Evolutionary conservation across 2,329 filamentous ascomycete species (phyloP).

Genomic region (Colletotrichum spinosum): DNA sequence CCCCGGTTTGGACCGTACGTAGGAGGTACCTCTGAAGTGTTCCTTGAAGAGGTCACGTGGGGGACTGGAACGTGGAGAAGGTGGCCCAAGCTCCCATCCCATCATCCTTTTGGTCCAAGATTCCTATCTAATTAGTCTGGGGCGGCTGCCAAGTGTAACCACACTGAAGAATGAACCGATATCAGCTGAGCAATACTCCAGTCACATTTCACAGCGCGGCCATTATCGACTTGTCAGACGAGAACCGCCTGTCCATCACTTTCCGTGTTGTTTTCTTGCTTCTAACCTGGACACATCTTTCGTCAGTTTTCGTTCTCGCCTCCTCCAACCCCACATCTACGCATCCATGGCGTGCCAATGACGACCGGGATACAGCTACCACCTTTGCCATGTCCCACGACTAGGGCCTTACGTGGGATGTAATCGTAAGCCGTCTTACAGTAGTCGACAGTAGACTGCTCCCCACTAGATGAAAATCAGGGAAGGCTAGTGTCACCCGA

Average conservation of each 20-base stretch:
- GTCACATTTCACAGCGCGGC: too few relatives aligned
- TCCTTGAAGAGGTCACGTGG: constrained; percentile 20
- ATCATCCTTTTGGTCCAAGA: background rate
- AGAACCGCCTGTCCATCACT: too few relatives aligned
- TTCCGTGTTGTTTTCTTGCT: constrained; percentile 1
- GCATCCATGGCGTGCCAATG: constrained; percentile 12
- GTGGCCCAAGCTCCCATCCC: constrained; percentile 23
- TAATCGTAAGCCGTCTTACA: background rate
- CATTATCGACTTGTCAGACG: constrained; percentile 4
- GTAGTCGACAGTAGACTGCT: constrained; percentile 12
- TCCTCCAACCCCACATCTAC: background rate
- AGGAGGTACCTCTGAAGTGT: background rate
- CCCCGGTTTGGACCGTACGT: constrained; percentile 1
- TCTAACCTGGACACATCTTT: background rate
- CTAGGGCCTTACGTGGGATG: constrained; percentile 15
- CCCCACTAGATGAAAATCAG: background rate
- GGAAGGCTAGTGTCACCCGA: constrained; percentile 25
- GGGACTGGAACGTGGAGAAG: background rate
- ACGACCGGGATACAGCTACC: background rate
- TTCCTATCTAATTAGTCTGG: too few relatives aligned
- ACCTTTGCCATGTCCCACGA: constrained; percentile 1
- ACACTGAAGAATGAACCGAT: too few relatives aligned
- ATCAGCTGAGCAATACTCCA: too few relatives aligned
- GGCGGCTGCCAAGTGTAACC: too few relatives aligned
- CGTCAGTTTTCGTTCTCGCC: background rate